These are phyloP conservation scores for Exophiala phaeomuriformis DNA, from an alignment of 2,329 filamentous ascomycete species.

Conservation along the genomic window DNA sequence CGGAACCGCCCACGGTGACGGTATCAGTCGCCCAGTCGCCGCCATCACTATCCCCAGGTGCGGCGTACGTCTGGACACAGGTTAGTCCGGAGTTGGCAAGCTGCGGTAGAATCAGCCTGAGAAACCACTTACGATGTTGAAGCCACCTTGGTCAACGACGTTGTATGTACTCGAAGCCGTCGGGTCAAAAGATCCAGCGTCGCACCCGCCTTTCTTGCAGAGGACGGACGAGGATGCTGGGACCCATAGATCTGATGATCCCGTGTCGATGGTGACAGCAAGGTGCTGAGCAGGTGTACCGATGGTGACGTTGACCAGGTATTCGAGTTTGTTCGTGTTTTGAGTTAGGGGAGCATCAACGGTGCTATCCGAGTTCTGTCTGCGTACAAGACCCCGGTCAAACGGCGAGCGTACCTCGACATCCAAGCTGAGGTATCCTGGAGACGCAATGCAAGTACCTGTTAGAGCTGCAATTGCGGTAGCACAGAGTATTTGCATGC, in stretches of 20 bases:
- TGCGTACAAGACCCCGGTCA: conserved; percentile 6
- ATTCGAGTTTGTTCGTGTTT: conserved; percentile 17
- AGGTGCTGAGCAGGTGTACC: conserved; percentile 23
- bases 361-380: conserved; percentile 6
- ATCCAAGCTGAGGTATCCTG: conserved; percentile 17
- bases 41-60: conserved; percentile 18
- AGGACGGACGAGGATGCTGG: conserved; percentile 10
- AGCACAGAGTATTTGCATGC: conserved; percentile 4
- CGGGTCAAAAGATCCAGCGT: conserved; percentile 15
- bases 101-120: background rate
- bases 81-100: background rate
- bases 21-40: conserved; percentile 21
- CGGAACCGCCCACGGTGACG: conserved; percentile 15
- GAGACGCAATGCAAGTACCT: conserved; percentile 13
- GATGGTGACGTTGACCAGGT: conserved; percentile 22
- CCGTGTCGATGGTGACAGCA: conserved; percentile 20
- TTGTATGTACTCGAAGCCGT: conserved; percentile 13
- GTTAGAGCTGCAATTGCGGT: conserved; percentile 2
- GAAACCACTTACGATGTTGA: conserved; percentile 17
- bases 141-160: conserved; percentile 15
- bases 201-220: conserved; percentile 18
- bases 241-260: conserved; percentile 20
- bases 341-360: conserved; percentile 9
- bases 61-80: conserved; percentile 16
- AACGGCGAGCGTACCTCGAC: conserved; percentile 1